These are phyloP conservation scores for Pythium phragmiticola DNA, from an alignment of 352 stramenopile species.

Conservation along the genomic window DNA sequence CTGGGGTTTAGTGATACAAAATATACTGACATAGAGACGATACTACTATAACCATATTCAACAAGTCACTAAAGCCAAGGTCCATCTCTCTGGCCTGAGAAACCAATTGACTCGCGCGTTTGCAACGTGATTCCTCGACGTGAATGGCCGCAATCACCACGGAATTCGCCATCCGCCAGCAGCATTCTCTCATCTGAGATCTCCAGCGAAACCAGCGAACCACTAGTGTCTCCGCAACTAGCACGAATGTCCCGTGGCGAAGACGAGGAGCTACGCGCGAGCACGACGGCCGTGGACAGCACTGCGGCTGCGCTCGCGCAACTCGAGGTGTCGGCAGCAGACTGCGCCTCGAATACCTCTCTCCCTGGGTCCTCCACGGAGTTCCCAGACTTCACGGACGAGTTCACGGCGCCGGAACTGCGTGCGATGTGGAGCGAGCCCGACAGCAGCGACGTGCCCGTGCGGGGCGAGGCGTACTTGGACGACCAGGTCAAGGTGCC, in stretches of 20 bases:
- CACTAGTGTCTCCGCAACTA: not conserved
- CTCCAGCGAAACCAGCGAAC: no score
- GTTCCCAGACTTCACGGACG: constrained; percentile 31
- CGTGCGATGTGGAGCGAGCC: constrained; percentile 63
- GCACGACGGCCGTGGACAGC: constrained; percentile 17
- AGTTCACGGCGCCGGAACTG: constrained; percentile 35
- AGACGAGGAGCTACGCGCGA: constrained; percentile 21
- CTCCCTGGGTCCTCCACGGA: not conserved
- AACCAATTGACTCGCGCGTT: not conserved
- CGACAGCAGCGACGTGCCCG: constrained; percentile 42
- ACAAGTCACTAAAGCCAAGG: not conserved
- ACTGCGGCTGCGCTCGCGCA: constrained; percentile 15
- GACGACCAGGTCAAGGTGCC: constrained; percentile 51
- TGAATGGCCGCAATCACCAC: not conserved
- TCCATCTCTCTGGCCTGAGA: not conserved
- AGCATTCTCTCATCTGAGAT: not conserved
- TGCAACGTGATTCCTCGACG: not conserved
- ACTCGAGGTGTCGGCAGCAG: constrained; percentile 26
- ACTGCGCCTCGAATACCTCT: not conserved
- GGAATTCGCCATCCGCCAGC: not conserved
- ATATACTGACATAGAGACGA: not conserved
- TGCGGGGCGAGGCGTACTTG: constrained; percentile 60
- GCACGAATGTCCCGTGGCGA: constrained; percentile 22
- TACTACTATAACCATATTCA: not conserved
- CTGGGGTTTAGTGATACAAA: not conserved